Evolutionary conservation across 2,329 filamentous ascomycete species (phyloP), one percentile per base, ranked within the genome.

Genomic region (Samsoniella hepiali): DNA sequence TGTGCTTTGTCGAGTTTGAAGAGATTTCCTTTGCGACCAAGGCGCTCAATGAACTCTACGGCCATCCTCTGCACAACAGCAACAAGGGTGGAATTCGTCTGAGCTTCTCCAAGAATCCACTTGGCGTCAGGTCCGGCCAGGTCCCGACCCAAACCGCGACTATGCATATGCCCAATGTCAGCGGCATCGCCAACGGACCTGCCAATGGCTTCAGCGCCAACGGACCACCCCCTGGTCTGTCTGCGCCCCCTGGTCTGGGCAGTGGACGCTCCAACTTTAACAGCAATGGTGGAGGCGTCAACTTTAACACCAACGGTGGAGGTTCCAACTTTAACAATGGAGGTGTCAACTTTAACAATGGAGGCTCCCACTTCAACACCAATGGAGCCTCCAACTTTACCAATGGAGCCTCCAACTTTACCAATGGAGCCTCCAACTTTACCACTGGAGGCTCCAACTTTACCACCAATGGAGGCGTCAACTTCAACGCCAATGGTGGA

Each of bases 1-100:
- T 98, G 93, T 98, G 95, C 74, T 98, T 98, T 75, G 95, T 99
- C 44, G 95, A 99, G 75, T 99, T 98, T 69, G 94, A 98, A 71
- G 93, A 97, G 70, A 84, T 96, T 11, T 90, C 91, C 1, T 94
- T 92, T 71, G 94, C 95, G 0, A 97, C 94, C 49, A 96, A 95
- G 76, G 90, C 93, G 1, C 82, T 98, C 3, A 87, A 93, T 67
- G 92, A 97, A 63, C 82, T 98, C 1, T 97, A 98, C 71, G 95
- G 95, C 0, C 87, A 90, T 57, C 87, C 86, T 56, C 83, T 98
- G 38, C 92, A 93, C 73, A 97, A 97, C 77, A 97, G 93, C 71
- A 85, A 92, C 72, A 97, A 97, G 74, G 94, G 94, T 7, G 95
- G 95, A 40, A 97, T 99, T 70, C 89, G 95, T 31, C 82, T 99